Percentiles rank a stretch among this genome's conserved stretches.
These are phyloP conservation scores for Saccharomyces pastorianus DNA, from an alignment of 1,139 yeast species.

Conservation along the genomic window DNA sequence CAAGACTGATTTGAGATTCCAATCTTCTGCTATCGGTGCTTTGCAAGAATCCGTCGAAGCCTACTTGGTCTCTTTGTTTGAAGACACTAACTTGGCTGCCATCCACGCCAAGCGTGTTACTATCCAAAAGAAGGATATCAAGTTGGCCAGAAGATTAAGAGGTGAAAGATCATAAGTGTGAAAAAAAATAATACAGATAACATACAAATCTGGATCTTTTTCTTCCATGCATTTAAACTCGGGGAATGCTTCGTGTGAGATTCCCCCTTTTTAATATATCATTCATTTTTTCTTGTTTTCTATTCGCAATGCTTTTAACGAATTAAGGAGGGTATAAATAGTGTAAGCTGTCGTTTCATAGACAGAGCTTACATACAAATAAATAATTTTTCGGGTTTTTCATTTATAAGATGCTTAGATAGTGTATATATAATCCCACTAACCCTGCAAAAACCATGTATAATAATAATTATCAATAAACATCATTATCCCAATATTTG, in stretches of 20 bases:
- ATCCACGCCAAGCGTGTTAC: conserved; percentile 99
- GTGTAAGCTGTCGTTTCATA: not conserved
- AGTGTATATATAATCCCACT: not conserved
- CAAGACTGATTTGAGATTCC: conserved; percentile 97
- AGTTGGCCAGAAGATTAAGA: conserved; percentile 97
- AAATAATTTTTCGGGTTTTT: too few relatives aligned
- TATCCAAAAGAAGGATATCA: conserved; percentile 97
- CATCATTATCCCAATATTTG: not conserved
- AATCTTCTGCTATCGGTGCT: conserved; percentile 97
- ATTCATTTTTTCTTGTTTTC: not conserved
- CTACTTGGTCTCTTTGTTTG: conserved; percentile 78
- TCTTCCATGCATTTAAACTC: not conserved
- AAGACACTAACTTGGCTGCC: conserved; percentile 97
- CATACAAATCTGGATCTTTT: not conserved
- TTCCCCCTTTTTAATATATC: not conserved
- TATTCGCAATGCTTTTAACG: conserved; percentile 1
- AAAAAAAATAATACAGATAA: too few relatives aligned
- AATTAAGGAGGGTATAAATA: not conserved
- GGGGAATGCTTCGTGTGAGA: not conserved
- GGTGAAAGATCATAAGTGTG: conserved; percentile 90
- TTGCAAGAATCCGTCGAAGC: conserved; percentile 98
- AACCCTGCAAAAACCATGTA: not conserved
- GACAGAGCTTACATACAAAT: not conserved
- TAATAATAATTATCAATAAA: not conserved
- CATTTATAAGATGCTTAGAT: not conserved